Evolutionary conservation across 108 stramenopile species (phyloP).

Genomic region (Nannochloropsis salina): DNA sequence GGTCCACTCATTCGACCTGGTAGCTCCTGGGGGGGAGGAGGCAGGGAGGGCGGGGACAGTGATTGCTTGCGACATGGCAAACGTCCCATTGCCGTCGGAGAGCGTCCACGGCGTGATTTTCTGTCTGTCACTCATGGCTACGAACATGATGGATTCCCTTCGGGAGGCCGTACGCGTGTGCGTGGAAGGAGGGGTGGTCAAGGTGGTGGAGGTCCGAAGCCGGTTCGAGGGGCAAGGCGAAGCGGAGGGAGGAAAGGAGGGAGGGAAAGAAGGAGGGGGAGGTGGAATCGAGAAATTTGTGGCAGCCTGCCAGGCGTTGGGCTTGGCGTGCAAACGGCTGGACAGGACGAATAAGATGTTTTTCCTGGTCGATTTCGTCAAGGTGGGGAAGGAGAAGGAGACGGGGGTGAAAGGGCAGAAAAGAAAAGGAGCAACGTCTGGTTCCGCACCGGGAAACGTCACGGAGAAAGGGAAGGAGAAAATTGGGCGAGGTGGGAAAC

Average conservation of each 20-base stretch:
- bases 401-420: not conserved
- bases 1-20: conserved; percentile 94
- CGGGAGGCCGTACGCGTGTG: conserved; percentile 85
- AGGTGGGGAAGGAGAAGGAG: conserved; percentile 18
- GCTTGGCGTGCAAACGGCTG: conserved; percentile 36
- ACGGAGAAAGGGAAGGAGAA: not conserved
- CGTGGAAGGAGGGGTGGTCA: conserved; percentile 67
- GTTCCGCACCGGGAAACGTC: too few species aligned
- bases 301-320: conserved; percentile 60
- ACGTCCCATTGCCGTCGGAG: conserved; percentile 73
- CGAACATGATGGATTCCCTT: conserved; percentile 84
- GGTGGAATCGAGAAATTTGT: conserved; percentile 67
- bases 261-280: not conserved
- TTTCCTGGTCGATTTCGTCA: conserved; percentile 63
- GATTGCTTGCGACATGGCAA: conserved; percentile 90
- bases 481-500: not conserved
- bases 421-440: too few species aligned
- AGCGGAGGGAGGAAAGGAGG: conserved; percentile 13
- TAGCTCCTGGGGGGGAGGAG: conserved; percentile 54
- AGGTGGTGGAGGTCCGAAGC: conserved; percentile 83
- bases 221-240: conserved; percentile 69
- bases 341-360: conserved; percentile 85
- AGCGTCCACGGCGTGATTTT: conserved; percentile 88
- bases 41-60: conserved; percentile 65
- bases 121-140: conserved; percentile 95